Percentiles rank a stretch among this genome's conserved stretches.
Evolutionary conservation across 495 filamentous ascomycete species (phyloP).

Genomic region (Sporormia fimetaria): DNA sequence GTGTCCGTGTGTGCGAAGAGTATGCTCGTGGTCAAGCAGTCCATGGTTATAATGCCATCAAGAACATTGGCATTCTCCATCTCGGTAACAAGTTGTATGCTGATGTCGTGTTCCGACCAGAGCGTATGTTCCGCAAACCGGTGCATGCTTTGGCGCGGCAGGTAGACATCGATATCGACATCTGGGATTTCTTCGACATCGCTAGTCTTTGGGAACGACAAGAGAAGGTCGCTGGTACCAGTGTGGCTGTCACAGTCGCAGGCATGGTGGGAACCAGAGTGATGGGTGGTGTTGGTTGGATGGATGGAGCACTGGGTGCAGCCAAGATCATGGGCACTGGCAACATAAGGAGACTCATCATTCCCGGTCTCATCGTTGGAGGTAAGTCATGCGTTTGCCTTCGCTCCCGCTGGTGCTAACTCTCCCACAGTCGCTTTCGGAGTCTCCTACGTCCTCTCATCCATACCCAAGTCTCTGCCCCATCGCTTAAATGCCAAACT

Average conservation of each 20-base stretch:
- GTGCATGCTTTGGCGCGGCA: conserved; percentile 69
- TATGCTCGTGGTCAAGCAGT: conserved; percentile 69
- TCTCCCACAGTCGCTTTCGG: conserved; percentile 50
- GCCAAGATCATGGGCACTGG: conserved; percentile 71
- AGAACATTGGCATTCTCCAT: conserved; percentile 76
- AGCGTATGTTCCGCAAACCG: conserved; percentile 83
- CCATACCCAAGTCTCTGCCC: conserved; percentile 80
- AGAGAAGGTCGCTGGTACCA: conserved; percentile 84
- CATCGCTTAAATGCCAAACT: conserved; percentile 79
- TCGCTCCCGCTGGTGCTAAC: conserved; percentile 29
- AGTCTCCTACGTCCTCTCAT: conserved; percentile 64
- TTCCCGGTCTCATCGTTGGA: conserved; percentile 66
- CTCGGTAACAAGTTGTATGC: conserved; percentile 68
- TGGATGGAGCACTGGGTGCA: conserved; percentile 74
- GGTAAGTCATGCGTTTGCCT: conserved; percentile 48
- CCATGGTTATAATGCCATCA: conserved; percentile 74
- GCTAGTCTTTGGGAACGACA: conserved; percentile 71
- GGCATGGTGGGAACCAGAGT: conserved; percentile 71
- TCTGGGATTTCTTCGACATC: conserved; percentile 90
- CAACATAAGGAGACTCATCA: conserved; percentile 66
- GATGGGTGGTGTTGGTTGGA: conserved; percentile 73
- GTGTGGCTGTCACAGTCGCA: conserved; percentile 88
- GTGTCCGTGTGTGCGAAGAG: conserved; percentile 71
- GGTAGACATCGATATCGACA: conserved; percentile 74
- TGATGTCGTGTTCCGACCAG: conserved; percentile 72